These are phyloP conservation scores for Talaromyces wortmannii DNA, from an alignment of 495 filamentous ascomycete genomes.

Conservation along the genomic window DNA sequence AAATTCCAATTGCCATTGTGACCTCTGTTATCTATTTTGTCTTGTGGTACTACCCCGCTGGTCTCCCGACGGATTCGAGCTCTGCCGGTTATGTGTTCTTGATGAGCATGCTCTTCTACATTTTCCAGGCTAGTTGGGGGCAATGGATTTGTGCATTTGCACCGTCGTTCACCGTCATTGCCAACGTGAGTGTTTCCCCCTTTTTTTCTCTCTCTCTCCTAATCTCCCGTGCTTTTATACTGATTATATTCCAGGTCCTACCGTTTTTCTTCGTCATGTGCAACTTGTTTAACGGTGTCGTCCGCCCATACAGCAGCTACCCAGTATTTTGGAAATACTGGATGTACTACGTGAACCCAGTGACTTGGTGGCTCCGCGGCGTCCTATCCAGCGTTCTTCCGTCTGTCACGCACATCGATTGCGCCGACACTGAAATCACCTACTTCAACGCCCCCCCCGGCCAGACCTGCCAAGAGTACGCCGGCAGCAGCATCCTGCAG, in stretches of 20 bases:
- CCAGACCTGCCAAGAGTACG: slow-evolving; percentile 57
- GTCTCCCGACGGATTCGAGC: slow-evolving; percentile 56
- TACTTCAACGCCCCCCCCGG: slow-evolving; percentile 59
- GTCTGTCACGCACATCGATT: slow-evolving; percentile 43
- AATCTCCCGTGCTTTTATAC: neutral
- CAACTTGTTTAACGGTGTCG: slow-evolving; percentile 68
- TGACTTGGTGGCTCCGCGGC: slow-evolving; percentile 68
- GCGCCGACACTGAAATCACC: slow-evolving; percentile 52
- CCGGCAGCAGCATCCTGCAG: slow-evolving; percentile 39
- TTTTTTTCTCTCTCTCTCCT: slow-evolving; percentile 57
- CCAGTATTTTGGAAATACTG: slow-evolving; percentile 74
- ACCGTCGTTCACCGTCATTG: slow-evolving; percentile 72
- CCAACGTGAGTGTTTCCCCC: slow-evolving; percentile 44
- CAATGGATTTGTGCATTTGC: slow-evolving; percentile 83
- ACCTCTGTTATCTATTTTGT: slow-evolving; percentile 62
- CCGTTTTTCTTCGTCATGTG: slow-evolving; percentile 81
- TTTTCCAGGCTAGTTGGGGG: slow-evolving; percentile 73
- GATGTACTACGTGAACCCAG: slow-evolving; percentile 68
- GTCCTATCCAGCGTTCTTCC: slow-evolving; percentile 58
- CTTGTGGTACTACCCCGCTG: slow-evolving; percentile 75
- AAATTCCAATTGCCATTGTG: slow-evolving; percentile 67
- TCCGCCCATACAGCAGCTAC: slow-evolving; percentile 53
- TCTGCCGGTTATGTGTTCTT: slow-evolving; percentile 77
- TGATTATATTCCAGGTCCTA: slow-evolving; percentile 23
- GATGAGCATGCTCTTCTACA: slow-evolving; percentile 75